Percentiles rank a stretch among this genome's conserved stretches.
phyloP scores from a whole-genome alignment of 805 yeast genomes.

The Sugiyamaella marilandica region DNA sequence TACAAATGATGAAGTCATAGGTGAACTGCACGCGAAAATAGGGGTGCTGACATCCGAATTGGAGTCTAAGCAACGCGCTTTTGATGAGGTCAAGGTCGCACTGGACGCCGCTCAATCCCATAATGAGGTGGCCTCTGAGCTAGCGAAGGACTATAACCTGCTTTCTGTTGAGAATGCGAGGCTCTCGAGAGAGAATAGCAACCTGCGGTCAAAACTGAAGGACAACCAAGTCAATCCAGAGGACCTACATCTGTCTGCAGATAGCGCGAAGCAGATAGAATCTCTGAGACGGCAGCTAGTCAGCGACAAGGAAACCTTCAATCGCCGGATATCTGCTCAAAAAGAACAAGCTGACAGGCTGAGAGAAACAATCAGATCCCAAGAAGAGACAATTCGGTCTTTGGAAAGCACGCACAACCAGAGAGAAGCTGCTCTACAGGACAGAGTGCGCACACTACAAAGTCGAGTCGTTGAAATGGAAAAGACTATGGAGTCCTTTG shows the following conservation, averaged over 20 bases:
- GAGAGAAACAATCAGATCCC: background rate
- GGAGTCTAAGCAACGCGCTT: background rate
- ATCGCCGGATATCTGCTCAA: background rate
- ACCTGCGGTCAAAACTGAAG: background rate
- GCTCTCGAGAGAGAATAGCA: background rate
- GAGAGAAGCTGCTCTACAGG: background rate
- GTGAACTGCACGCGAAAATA: background rate
- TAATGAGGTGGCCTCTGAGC: slow-evolving; percentile 2
- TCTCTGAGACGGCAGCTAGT: background rate
- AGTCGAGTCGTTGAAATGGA: background rate
- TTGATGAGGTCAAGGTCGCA: background rate
- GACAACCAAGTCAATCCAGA: background rate
- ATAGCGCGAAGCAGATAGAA: background rate
- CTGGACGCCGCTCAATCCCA: slow-evolving; percentile 5
- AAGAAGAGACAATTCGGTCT: background rate
- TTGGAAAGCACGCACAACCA: background rate
- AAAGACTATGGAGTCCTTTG: background rate
- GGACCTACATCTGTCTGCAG: background rate
- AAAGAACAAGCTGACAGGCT: background rate
- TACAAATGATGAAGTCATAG: background rate
- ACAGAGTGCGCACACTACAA: background rate
- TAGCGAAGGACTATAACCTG: background rate
- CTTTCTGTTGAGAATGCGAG: background rate
- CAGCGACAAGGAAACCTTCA: background rate
- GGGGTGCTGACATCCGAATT: background rate